Percentiles rank a stretch among this genome's conserved stretches.
These are phyloP conservation scores for Lolium multiflorum DNA, from an alignment of 176 grass and related monocot species.

Conservation along the genomic window DNA sequence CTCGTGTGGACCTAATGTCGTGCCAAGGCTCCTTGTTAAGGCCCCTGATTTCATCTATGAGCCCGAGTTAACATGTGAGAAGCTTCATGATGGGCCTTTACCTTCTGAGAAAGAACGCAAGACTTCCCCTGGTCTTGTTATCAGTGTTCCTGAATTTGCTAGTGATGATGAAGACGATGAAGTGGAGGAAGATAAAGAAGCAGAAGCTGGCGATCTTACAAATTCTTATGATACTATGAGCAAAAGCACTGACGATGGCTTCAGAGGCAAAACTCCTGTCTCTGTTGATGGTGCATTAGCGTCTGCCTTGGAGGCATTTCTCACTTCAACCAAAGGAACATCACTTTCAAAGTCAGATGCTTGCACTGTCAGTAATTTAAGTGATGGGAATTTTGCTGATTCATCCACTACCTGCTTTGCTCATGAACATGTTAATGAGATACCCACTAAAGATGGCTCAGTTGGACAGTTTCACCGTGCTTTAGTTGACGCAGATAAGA, in stretches of 20 bases:
- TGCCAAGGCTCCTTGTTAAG: slow-evolving; percentile 50
- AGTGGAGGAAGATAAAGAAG: slow-evolving; percentile 44
- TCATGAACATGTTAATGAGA: slow-evolving; percentile 39
- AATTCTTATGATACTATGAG: slow-evolving; percentile 40
- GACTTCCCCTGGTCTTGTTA: slow-evolving; percentile 53
- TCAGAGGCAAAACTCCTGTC: slow-evolving; percentile 50
- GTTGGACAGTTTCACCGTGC: not conserved
- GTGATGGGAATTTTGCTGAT: slow-evolving; percentile 35
- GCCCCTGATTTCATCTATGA: slow-evolving; percentile 48
- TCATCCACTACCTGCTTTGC: slow-evolving; percentile 15
- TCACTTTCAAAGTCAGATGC: slow-evolving; percentile 36
- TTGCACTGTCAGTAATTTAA: slow-evolving; percentile 33
- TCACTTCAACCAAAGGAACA: slow-evolving; percentile 48
- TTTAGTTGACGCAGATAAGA: slow-evolving; percentile 35
- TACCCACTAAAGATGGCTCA: slow-evolving; percentile 30
- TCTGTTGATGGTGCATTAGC: slow-evolving; percentile 80
- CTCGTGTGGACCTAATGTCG: slow-evolving; percentile 15
- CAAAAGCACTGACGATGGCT: slow-evolving; percentile 17
- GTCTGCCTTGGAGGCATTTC: slow-evolving; percentile 76
- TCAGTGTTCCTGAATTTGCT: slow-evolving; percentile 62
- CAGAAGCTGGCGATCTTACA: slow-evolving; percentile 36
- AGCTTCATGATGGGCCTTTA: slow-evolving; percentile 25
- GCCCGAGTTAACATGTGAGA: slow-evolving; percentile 26
- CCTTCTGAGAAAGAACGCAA: slow-evolving; percentile 49
- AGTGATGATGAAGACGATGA: slow-evolving; percentile 64